phyloP scores from a whole-genome alignment of 2,329 filamentous ascomycete species.

The Colletotrichum eremochloae region DNA sequence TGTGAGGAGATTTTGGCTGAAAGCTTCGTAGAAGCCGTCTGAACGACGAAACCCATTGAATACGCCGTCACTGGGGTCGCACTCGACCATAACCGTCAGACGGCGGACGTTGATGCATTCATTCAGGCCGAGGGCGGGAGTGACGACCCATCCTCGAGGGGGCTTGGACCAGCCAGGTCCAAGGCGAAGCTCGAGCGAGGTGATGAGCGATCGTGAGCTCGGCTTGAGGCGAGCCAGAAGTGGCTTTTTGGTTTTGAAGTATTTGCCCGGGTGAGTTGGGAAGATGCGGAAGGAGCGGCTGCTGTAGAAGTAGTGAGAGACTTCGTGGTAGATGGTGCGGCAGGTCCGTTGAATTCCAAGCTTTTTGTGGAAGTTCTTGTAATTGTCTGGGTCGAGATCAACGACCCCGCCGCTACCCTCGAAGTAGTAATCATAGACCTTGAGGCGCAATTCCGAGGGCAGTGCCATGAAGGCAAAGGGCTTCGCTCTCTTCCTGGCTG shows the following conservation, averaged over 20 bases:
- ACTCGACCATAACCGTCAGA: conserved; percentile 78
- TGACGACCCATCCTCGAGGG: conserved; percentile 78
- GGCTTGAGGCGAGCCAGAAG: conserved; percentile 75
- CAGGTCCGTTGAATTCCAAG: conserved; percentile 73
- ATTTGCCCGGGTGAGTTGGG: conserved; percentile 72
- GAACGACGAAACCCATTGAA: conserved; percentile 77
- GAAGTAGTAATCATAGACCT: conserved; percentile 77
- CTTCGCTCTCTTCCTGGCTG: conserved; percentile 44
- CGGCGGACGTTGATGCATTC: conserved; percentile 72
- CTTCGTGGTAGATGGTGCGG: conserved; percentile 72
- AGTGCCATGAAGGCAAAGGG: conserved; percentile 77
- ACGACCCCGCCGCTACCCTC: conserved; percentile 65
- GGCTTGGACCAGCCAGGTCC: conserved; percentile 81
- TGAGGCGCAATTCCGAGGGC: conserved; percentile 77
- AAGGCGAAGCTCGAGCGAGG: conserved; percentile 76
- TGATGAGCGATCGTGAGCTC: conserved; percentile 71
- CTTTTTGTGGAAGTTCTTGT: conserved; percentile 70
- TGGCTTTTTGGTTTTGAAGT: conserved; percentile 81
- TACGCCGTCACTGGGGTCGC: conserved; percentile 76
- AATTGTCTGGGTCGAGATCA: conserved; percentile 77
- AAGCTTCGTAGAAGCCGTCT: conserved; percentile 78
- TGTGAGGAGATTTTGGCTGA: conserved; percentile 70
- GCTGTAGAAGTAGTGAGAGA: conserved; percentile 75
- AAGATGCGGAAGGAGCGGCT: conserved; percentile 75
- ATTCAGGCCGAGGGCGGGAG: conserved; percentile 71